Evolutionary conservation across 2,329 filamentous ascomycete genomes (phyloP), one percentile per base, ranked within the genome.

Genomic region (Colletotrichum neosansevieriae): DNA sequence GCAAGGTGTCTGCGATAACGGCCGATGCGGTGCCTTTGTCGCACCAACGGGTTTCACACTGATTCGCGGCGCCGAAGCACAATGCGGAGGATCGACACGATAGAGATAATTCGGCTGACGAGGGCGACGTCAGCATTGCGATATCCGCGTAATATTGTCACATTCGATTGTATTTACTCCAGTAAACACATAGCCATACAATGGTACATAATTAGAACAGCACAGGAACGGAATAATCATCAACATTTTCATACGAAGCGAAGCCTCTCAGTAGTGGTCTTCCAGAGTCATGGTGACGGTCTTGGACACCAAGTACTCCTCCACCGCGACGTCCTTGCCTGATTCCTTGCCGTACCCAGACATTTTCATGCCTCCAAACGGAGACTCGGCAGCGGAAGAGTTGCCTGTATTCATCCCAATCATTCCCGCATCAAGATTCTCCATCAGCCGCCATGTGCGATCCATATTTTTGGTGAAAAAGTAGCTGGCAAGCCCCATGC

Each of bases 401-500:
- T 68, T 68, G 0, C 61, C 66, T 0, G 66, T 68, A 10, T 68
- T 68, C 65, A 68, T 58, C 1, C 87, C 89, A 3, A 92, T 85
- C 89, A 91, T 91, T 4, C 89, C 89, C 0, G 89, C 85, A 67
- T 92, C 86, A 36, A 92, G 78, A 2, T 78, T 81, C 72, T 86
- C 84, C 2, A 82, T 79, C 2, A 87, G 77, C 5, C 83, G 75
- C 58, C 74, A 76, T 9, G 79, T 73, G 9, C 83, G 73, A 57
- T 77, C 75, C 3, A 84, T 64, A 73, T 85, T 77, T 70, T 76
- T 76, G 7, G 80, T 91, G 79, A 90, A 93, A 81, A 94, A 92
- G 79, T 94, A 94, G 1, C 89, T 91, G 1, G 92, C 91, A 15
- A 94, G 84, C 1, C 92, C 92, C 36, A 94, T 91, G 65, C 92